Conservation (phyloP, 495 filamentous ascomycete genomes). For the Aspergillus avenaceus region DNA sequence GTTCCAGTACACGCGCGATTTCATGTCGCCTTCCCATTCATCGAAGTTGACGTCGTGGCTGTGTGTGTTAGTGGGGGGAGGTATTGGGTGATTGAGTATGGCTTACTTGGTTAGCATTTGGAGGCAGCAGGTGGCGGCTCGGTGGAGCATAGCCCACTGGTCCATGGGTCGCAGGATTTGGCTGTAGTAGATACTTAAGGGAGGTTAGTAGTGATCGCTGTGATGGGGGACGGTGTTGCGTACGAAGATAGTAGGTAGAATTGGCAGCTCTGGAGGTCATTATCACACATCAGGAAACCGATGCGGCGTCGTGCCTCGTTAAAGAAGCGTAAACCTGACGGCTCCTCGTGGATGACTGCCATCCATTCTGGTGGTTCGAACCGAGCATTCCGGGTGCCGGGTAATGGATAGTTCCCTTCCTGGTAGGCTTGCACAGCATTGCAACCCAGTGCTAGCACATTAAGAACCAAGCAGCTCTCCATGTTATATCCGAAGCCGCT, state of each 20-base stretch:
- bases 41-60: conserved; percentile 44
- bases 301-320: conserved; percentile 45
- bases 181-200: conserved; percentile 33
- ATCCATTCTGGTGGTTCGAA: conserved; percentile 45
- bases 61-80: conserved; percentile 1
- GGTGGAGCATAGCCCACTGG: conserved; percentile 45
- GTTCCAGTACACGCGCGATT: conserved; percentile 47
- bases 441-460: conserved; percentile 43
- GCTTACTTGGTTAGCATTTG: conserved; percentile 45
- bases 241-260: conserved; percentile 46
- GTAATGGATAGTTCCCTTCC: conserved; percentile 43
- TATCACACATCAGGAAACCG: conserved; percentile 45
- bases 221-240: conserved; percentile 1
- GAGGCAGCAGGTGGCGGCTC: conserved; percentile 43
- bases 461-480: conserved; percentile 42
- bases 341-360: conserved; percentile 38
- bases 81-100: background rate
- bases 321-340: conserved; percentile 41
- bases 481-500: conserved; percentile 41
- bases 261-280: conserved; percentile 44
- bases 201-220: conserved; percentile 3
- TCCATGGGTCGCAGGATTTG: conserved; percentile 47
- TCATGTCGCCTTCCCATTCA: conserved; percentile 49
- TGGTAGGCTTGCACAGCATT: conserved; percentile 39
- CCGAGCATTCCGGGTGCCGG: conserved; percentile 27